Evolutionary conservation across 225 moss, liverwort and hornwort genomes (phyloP).

Genomic region (Pseudisothecium myosuroides): DNA sequence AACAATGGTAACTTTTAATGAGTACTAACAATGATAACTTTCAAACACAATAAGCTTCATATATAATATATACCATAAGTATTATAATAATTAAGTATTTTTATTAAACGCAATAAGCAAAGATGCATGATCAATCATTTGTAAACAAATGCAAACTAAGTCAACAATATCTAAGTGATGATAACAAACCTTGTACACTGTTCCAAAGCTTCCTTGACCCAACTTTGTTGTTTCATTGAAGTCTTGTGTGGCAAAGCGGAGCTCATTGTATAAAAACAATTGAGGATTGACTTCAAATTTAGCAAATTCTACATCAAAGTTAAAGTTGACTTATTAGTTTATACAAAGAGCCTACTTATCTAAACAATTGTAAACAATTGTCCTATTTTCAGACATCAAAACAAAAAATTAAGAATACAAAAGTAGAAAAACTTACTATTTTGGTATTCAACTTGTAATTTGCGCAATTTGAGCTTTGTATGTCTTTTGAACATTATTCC

Average conservation of each 20-base stretch:
- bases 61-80: not conserved
- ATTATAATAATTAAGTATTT: not conserved
- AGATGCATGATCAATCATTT: too few relatives aligned
- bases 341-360: not conserved
- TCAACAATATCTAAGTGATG: not conserved
- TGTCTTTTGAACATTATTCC: not conserved
- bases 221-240: not conserved
- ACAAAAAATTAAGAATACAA: not conserved
- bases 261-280: not conserved
- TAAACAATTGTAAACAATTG: fast-evolving
- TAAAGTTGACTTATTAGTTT: not conserved
- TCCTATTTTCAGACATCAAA: not conserved
- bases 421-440: not conserved
- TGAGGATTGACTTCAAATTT: slow-evolving; percentile 6
- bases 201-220: slow-evolving; percentile 11
- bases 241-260: not conserved
- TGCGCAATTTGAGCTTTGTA: not conserved
- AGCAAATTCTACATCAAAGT: not conserved
- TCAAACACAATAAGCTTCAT: not conserved
- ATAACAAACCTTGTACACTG: not conserved
- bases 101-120: not conserved
- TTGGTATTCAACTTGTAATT: not conserved
- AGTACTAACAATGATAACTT: not conserved
- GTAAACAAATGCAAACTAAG: not conserved
- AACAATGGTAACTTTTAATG: not conserved